Percentiles rank a stretch among this genome's conserved stretches.
Conservation (phyloP, 148 eudicot genomes). For the Camellia lanceoleosa region DNA sequence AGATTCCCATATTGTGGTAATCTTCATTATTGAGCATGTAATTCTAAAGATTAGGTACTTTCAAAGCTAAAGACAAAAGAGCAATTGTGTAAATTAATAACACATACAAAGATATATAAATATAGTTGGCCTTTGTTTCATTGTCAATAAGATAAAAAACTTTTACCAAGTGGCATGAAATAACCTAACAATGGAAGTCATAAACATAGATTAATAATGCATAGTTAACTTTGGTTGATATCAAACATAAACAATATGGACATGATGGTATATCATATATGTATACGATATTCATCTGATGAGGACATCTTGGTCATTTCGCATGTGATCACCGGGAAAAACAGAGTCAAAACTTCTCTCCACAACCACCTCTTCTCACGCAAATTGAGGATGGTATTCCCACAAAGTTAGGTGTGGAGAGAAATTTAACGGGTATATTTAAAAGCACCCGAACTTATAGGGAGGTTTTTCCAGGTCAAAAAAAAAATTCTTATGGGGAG, state of each 20-base stretch:
- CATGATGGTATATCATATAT: too few species aligned
- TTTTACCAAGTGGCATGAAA: neutral
- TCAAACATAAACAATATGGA: neutral
- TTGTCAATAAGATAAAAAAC: neutral
- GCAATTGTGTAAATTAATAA: neutral
- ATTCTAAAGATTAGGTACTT: neutral
- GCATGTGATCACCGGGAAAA: neutral
- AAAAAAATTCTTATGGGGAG: too few species aligned
- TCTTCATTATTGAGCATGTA: slow-evolving; percentile 9
- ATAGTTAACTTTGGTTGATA: neutral
- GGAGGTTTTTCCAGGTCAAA: too few species aligned
- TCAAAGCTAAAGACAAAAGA: too few species aligned
- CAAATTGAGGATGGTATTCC: too few species aligned
- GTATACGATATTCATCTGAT: neutral
- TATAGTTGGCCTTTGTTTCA: neutral
- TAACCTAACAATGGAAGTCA: neutral
- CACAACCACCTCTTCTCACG: too few species aligned
- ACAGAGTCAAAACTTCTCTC: neutral
- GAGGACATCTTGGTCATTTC: neutral
- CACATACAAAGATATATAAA: neutral
- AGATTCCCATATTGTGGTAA: neutral
- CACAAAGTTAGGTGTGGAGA: too few species aligned
- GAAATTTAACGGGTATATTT: too few species aligned
- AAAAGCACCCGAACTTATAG: too few species aligned
- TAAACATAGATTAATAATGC: neutral